Percentiles rank a stretch among this genome's conserved stretches.
Conservation (phyloP, 306 rosid species). For the Quercus wislizeni region DNA sequence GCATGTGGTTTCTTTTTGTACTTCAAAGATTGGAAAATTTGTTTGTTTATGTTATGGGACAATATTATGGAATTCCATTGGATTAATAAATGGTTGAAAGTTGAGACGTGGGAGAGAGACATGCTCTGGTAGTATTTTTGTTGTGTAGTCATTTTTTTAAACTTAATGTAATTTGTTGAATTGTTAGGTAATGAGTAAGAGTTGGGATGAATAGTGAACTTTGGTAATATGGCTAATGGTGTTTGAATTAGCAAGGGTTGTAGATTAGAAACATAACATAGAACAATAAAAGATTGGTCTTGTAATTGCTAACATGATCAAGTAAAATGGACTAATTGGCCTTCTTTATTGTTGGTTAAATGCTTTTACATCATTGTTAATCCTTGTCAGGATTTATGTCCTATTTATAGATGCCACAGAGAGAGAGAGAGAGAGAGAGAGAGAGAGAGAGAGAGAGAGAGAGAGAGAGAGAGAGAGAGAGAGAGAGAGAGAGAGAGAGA, state of each 20-base stretch:
- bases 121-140: conserved; percentile 13
- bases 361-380: no score
- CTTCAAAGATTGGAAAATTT: conserved; percentile 29
- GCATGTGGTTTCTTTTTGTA: not conserved
- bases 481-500: no score
- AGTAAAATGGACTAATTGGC: no score
- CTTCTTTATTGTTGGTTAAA: no score
- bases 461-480: no score
- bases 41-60: conserved; percentile 14
- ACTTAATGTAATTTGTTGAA: conserved; percentile 2
- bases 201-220: not conserved
- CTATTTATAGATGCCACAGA: no score
- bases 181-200: conserved; percentile 25
- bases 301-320: no score
- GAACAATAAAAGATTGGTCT: no score
- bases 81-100: conserved; percentile 26
- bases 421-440: no score
- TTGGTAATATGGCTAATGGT: not conserved
- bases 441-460: no score
- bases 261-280: no score
- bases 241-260: not conserved
- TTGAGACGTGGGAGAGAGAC: conserved; percentile 10
- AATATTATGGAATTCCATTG: not conserved
- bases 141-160: not conserved
- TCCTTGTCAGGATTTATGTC: no score